These are phyloP conservation scores for Mortierella sp. DNA, from an alignment of 371 early-diverging fungal species.

Conservation along the genomic window DNA sequence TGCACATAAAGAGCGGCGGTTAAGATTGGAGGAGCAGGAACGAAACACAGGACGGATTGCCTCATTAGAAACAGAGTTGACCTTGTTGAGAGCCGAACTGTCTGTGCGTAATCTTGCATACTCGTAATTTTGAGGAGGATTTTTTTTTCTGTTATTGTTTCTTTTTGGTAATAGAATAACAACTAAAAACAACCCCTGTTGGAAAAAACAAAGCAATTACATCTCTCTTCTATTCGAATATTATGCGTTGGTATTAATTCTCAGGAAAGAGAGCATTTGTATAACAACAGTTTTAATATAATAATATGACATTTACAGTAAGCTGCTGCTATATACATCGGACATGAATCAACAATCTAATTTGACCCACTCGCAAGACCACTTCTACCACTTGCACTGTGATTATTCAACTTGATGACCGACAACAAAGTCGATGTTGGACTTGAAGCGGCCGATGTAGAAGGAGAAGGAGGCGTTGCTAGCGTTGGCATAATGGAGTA, in stretches of 20 bases:
- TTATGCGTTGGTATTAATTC: no score
- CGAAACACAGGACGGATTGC: conserved; percentile 57
- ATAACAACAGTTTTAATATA: no score
- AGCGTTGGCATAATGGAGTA: conserved; percentile 25
- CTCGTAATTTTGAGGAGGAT: conserved; percentile 2
- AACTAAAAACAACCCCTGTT: not conserved
- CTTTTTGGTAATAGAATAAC: not conserved
- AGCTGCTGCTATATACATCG: not conserved
- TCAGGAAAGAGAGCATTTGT: no score
- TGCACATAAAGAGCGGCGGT: conserved; percentile 59
- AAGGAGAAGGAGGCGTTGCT: conserved; percentile 6
- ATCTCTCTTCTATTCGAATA: no score
- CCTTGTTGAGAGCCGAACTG: conserved; percentile 57
- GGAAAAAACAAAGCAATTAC: no score
- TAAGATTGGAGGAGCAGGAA: conserved; percentile 56
- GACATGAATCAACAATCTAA: not conserved
- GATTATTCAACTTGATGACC: not conserved
- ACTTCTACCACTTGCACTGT: not conserved
- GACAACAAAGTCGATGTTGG: conserved; percentile 5
- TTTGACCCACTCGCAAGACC: no score
- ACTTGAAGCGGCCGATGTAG: conserved; percentile 2
- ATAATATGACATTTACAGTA: no score
- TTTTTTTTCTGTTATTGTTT: not conserved
- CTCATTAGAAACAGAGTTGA: conserved; percentile 62
- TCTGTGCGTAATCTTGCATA: conserved; percentile 46